Conservation (phyloP, 164 flowering plant genomes). For the Warburgia ugandensis region DNA sequence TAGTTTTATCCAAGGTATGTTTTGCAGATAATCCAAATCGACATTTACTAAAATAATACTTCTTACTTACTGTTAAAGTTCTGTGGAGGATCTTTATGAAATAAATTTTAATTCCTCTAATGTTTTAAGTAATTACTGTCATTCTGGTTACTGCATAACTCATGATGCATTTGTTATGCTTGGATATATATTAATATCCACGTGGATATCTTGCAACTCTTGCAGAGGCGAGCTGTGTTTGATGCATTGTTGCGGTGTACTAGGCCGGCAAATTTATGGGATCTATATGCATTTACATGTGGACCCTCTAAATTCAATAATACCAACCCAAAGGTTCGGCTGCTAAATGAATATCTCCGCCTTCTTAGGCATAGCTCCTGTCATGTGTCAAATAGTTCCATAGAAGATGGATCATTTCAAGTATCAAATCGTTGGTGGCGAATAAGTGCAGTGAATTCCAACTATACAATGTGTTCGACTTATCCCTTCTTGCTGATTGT, state of each 20-base stretch:
- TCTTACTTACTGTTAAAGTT: too few relatives aligned
- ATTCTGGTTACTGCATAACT: background rate
- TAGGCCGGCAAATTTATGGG: conserved; percentile 69
- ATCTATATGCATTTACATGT: conserved; percentile 72
- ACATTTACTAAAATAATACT: too few relatives aligned
- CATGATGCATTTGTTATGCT: background rate
- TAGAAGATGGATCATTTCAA: conserved; percentile 62
- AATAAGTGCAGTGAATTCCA: conserved; percentile 69
- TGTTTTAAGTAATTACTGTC: too few relatives aligned
- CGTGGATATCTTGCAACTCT: conserved; percentile 10
- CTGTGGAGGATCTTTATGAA: too few relatives aligned
- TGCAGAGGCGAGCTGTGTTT: conserved; percentile 77
- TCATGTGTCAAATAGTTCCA: conserved; percentile 35
- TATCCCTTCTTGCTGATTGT: conserved; percentile 93
- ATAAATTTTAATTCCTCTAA: too few relatives aligned
- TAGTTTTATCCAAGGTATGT: too few relatives aligned
- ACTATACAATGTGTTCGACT: conserved; percentile 67
- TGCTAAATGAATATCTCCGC: conserved; percentile 81
- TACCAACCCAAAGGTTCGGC: conserved; percentile 62
- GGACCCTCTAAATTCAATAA: conserved; percentile 61
- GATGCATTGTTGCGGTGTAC: conserved; percentile 65
- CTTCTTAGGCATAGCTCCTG: conserved; percentile 61
- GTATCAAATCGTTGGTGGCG: conserved; percentile 79
- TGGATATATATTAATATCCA: background rate
- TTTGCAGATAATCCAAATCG: too few relatives aligned